Evolutionary conservation across 2,329 filamentous ascomycete genomes (phyloP).

Genomic region (Pseudogymnoascus sp.): DNA sequence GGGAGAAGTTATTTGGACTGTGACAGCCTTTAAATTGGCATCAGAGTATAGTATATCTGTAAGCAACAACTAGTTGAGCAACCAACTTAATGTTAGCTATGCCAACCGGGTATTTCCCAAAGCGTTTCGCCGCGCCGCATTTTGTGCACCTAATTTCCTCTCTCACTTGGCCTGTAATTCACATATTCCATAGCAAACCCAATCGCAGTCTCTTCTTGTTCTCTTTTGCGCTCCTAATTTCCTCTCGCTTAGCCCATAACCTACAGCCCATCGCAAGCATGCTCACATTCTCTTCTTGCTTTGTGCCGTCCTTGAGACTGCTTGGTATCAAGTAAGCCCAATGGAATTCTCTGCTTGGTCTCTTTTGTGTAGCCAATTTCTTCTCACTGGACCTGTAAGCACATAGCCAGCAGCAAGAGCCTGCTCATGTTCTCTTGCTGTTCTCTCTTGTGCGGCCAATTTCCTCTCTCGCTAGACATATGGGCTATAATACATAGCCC

Average conservation of each 20-base stretch:
- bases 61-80: neutral
- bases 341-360: neutral
- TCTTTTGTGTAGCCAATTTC: neutral
- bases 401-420: neutral
- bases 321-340: no score
- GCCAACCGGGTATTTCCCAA: neutral
- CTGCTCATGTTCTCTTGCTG: neutral
- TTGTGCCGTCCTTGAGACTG: no score
- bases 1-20: neutral
- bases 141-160: neutral
- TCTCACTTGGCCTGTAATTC: neutral
- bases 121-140: neutral
- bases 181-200: neutral
- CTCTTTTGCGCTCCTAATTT: neutral
- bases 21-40: neutral
- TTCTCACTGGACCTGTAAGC: neutral
- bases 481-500: no score
- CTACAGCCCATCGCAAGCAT: no score
- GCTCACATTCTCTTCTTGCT: no score
- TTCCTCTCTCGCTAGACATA: no score
- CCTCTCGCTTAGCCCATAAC: neutral
- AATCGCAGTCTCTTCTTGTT: neutral
- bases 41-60: neutral
- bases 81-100: no score
- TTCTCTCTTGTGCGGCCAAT: neutral